Evolutionary conservation across 768 basidiomycete genomes (phyloP), one percentile per base, ranked within the genome.

Genomic region (Harrya chromipes): DNA sequence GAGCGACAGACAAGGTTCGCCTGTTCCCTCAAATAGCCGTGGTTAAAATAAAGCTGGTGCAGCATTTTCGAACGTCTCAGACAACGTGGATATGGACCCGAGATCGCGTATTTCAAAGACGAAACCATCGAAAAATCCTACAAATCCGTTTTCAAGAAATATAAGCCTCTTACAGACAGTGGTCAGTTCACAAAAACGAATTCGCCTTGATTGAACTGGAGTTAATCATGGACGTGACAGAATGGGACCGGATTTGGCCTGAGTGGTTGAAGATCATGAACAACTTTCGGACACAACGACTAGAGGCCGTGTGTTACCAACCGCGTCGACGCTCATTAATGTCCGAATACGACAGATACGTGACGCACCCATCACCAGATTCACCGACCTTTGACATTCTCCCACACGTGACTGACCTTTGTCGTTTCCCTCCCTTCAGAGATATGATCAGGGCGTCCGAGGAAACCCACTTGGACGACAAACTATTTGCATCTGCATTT

Each of bases 1-100:
- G 49, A 49, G 20, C 49, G 58, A 24, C 40, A 50, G 20, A 23
- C 31, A 8, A 40, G 59, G 59, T 57, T 20, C n/a, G 48, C 4
- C 5, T 14, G 13, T 39, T 4, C 14, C 17, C 17, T 21, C 39
- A 4, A 10, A 7, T 7, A 5, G 8, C 16, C 6, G 6, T 24
- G 1, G 1, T 11, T 35, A 9, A 38, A 11, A 12, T 43, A 39
- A 24, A 16, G n/a, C 10, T n/a, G 8, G 41, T 20, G 14, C 19
- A 62, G 60, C 33, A 62, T 61, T n/a, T 48, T 62, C 11, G 46
- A 52, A 40, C 50, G 43, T 3, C 56, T 61, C 38, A 34, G 12
- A n/a, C 42, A 50, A 16, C 46, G 21, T 8, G 60, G 60, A 11
- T 61, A 53, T 17, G 53, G 12, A 1, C 34, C 46, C 7, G 60